These are phyloP conservation scores for maize (Zea mays) DNA, from an alignment of 176 grass and related monocot species.

Conservation along the genomic window Zm-B73-REFERENCE-NAM-5.0 NC_050104.1:15037001-15037500, in stretches of 20 bases:
- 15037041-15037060: not conserved
- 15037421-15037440: no score
- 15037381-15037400: no score
- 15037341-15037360: no score
- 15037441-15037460: no score
- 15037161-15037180: constrained; percentile 15
- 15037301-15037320: constrained; percentile 18
- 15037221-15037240: constrained; percentile 20
- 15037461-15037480: no score
- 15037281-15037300: constrained; percentile 35
- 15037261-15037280: constrained; percentile 18
- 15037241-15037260: constrained; percentile 21
- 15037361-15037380: no score
- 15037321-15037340: no score
- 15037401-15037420: no score
- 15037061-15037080: not conserved
- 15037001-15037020: not conserved
- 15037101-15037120: not conserved
- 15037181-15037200: constrained; percentile 28
- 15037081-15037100: not conserved
- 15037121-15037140: constrained; percentile 61
- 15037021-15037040: not conserved
- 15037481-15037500: no score
- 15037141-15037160: constrained; percentile 84
- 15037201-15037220: constrained; percentile 16